Base-by-base conservation (phyloP, 306 rosid genomes). In the Quercus alba region DNA sequence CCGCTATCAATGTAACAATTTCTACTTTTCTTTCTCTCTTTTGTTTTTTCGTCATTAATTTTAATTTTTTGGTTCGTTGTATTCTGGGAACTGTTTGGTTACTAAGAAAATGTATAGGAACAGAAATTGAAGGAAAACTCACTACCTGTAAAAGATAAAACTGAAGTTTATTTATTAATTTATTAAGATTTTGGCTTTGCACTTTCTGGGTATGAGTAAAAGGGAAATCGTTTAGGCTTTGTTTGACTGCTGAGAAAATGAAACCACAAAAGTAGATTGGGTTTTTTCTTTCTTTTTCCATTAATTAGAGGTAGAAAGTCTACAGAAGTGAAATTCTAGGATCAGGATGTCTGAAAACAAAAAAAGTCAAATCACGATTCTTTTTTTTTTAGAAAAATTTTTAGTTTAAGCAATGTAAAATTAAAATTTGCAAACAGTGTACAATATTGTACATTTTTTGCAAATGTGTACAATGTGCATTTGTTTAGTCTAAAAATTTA, bases 1-100 rank as follows among this genome's bases (percentile, higher is more conserved):
- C 89, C 44, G 75, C 66, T 26, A 23, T 86, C 38, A 12, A 35
- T 28, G 91, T 88, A 83, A 77, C 19, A 28, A 52, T 23, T 35
- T 30, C 55, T 52, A 23, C 33, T 20, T 59, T 15, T 6, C 7
- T 13, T 73, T 28, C 26, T 26, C 18, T 41, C 56, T 49, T 52
- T 77, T 54, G 4, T 25, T 26, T 23, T 38, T 62, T 67, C 61
- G 23, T n/a, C 5, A 31, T 52, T 49, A 49, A 5, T 21, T 7
- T 4, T 20, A 26, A 12, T 10, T 41, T 33, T 41, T 41, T 41
- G 46, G 46, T 8, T 41, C 11, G 12, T 8, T 0, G 46, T 41
- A 0, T 41, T 17, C 19, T 57, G 52, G 1, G 56, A 20, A 21
- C 71, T 51, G 56, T 15, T 61, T 72, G 72, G 56, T 72, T 33